Base-by-base conservation (phyloP, 169 alveolate genomes). In the Sarcocystis neurona region DNA sequence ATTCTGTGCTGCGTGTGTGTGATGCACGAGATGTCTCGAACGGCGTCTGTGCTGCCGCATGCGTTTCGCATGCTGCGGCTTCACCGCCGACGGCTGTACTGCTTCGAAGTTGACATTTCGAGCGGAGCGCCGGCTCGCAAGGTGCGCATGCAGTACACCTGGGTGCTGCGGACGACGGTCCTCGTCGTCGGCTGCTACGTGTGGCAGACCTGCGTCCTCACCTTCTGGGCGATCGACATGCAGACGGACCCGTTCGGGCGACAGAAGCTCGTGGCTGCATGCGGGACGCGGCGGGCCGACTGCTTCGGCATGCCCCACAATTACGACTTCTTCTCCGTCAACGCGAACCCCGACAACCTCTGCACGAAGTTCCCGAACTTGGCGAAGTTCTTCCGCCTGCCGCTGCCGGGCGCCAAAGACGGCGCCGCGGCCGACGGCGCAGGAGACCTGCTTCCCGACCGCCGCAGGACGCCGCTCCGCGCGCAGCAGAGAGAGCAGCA, bases 61-160 rank as follows among this genome's bases (percentile, higher is more conserved):
- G 89, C 89, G 32, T 88, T n/a, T 53, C 88, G 78, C 47, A 88
- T 88, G 92, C 79, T 88, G 37, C 78, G 89, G 23, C 75, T 88
- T 47, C 88, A 79, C 48, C 60, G 48, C 78, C 72, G 92, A 23
- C 70, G 92, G 50, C 78, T 88, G 89, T 85, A 66, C 85, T 88
- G 92, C 68, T 88, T 88, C 77, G 92, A 88, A 30, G 88, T 88
- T 10, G 92, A 88, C 85, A 88, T 88, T 77, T 50, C 88, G 8
- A 50, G 89, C 43, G 89, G 92, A 27, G 44, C 87, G 27, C 78
- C 48, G 34, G 89, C 92, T 32, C 92, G 79, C 47, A 78, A 88
- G 85, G 89, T 79, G 46, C 92, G 92, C 56, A 88, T 88, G 89
- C 89, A 78, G n/a, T 88, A 79, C 82, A 66, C 50, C 46, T 79